Evolutionary conservation across 2,329 filamentous ascomycete genomes (phyloP), one percentile per base, ranked within the genome.

Genomic region (Elsinoe perseae): DNA sequence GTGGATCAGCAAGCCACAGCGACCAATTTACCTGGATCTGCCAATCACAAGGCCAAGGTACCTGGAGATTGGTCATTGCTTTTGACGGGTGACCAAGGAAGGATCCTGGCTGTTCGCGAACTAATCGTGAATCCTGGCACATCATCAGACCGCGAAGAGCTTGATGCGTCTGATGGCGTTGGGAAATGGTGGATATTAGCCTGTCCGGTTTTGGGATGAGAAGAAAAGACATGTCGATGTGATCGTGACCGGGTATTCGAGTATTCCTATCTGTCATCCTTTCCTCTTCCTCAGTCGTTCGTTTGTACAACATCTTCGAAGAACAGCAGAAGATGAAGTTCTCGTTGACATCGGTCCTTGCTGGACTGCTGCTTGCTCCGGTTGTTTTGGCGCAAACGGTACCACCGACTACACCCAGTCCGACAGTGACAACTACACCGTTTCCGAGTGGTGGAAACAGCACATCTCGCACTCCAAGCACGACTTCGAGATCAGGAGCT

Each of bases 341-440:
- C 48, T 23, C 48, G 16, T 20, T 52, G 18, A 23, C 5, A 18
- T 32, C 28, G 23, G 48, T 52, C 48, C 48, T 52, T 52, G 48
- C 48, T 52, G 48, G 48, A 36, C 30, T 52, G 6, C 18, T 52
- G 14, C 18, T 52, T 34, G 28, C 28, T 16, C 48, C 48, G 18
- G 18, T 30, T 32, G 25, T 16, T 7, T n/a, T 36, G 28, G 16
- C 48, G 10, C 58, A 59, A 20, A 59, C 55, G 28, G 50, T 59
- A n/a, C 27, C 57, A 3, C 56, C 63, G 2, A 60, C 61, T 36
- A 34, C 59, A 14, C 58, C 58, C 4, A 50, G 53, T 20, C 54
- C 54, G 21, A 59, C 57, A 4, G 23, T 50, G 12, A 52, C 48
- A 14, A 27, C 25, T 5, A 38, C 48, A 21, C 48, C 48, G 4